Percentiles rank a stretch among this genome's conserved stretches.
phyloP scores from a whole-genome alignment of 345 rosid species.

The Toxicodendron radicans region DNA sequence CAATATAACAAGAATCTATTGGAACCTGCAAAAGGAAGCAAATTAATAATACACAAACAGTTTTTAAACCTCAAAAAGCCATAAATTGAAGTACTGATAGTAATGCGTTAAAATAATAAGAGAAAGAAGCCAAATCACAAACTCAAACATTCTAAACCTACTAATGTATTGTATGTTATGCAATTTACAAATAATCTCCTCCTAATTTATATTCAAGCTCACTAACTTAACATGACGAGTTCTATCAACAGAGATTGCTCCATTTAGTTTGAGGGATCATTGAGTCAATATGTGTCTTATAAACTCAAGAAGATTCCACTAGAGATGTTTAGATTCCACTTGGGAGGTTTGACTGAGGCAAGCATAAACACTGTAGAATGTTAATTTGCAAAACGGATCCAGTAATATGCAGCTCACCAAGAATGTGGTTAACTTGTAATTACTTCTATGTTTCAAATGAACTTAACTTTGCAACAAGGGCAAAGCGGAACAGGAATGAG shows the following conservation, averaged over 20 bases:
- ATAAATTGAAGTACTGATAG: background rate
- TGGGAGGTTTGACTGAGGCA: background rate
- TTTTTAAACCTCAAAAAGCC: background rate
- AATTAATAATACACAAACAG: slow-evolving; percentile 5
- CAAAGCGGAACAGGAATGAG: background rate
- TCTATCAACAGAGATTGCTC: background rate
- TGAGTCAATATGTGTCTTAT: background rate
- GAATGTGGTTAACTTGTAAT: background rate
- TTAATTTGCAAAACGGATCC: background rate
- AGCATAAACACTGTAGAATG: background rate
- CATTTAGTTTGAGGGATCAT: slow-evolving; percentile 1
- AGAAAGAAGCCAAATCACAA: background rate
- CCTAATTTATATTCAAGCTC: background rate
- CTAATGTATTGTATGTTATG: background rate
- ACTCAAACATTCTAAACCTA: background rate
- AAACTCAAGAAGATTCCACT: background rate
- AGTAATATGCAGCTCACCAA: background rate
- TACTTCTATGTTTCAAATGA: background rate
- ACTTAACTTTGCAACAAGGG: background rate
- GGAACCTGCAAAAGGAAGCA: slow-evolving; percentile 62
- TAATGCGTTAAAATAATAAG: background rate
- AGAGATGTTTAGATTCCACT: background rate
- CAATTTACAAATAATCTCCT: background rate
- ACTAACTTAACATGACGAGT: background rate
- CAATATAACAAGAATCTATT: slow-evolving; percentile 85